Evolutionary conservation across 208 protist species (phyloP).

Genomic region (Trypanosoma grayi): DNA sequence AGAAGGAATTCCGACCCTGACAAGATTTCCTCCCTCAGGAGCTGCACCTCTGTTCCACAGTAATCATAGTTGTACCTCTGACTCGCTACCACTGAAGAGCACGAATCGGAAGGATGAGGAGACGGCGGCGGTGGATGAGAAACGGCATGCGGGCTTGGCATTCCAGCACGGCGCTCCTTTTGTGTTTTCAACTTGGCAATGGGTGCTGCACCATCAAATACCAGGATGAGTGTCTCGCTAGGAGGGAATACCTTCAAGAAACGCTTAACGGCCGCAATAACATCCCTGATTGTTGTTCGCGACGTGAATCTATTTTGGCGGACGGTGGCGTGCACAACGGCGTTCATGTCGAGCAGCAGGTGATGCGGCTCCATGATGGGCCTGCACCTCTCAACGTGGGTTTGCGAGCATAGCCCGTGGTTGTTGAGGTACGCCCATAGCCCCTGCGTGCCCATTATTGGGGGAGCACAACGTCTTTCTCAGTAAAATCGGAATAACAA

Average conservation of each 20-base stretch:
- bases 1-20: conserved; percentile 73
- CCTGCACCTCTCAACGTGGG: neutral
- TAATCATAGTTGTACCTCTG: conserved; percentile 53
- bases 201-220: conserved; percentile 80
- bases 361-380: conserved; percentile 44
- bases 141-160: neutral
- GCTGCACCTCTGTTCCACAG: conserved; percentile 27
- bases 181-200: conserved; percentile 67
- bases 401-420: conserved; percentile 40
- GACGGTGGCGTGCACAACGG: conserved; percentile 61
- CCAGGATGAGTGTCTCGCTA: conserved; percentile 43
- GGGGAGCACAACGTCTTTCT: neutral
- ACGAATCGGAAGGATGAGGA: too few species aligned
- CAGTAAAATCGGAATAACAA: neutral
- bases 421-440: conserved; percentile 73
- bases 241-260: conserved; percentile 42
- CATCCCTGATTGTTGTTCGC: conserved; percentile 31
- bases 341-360: conserved; percentile 87
- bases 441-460: conserved; percentile 70
- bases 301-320: conserved; percentile 23
- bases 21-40: conserved; percentile 60
- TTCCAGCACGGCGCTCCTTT: conserved; percentile 45
- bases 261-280: conserved; percentile 30
- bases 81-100: too few species aligned
- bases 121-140: neutral